Evolutionary conservation across 139 green algal genomes (phyloP).

Genomic region (Picochlorum sp.): DNA sequence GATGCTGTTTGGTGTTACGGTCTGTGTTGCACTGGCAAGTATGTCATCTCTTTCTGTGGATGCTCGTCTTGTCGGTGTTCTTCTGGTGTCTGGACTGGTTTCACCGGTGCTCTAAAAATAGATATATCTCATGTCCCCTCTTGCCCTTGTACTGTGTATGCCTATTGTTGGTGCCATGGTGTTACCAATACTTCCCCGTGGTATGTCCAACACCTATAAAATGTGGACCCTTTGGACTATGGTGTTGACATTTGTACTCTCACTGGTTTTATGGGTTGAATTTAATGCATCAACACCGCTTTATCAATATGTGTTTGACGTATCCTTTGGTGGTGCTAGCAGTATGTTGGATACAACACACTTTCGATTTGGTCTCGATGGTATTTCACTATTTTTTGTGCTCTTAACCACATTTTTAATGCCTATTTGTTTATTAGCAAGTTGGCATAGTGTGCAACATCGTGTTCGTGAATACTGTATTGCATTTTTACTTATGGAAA

Average conservation of each 20-base stretch:
- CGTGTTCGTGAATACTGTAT: slow-evolving; percentile 54
- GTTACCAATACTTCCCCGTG: slow-evolving; percentile 38
- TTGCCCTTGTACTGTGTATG: slow-evolving; percentile 21
- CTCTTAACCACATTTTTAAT: slow-evolving; percentile 59
- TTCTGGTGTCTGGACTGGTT: slow-evolving; percentile 38
- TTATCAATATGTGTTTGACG: slow-evolving; percentile 45
- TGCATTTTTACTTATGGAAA: slow-evolving; percentile 53
- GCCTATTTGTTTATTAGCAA: slow-evolving; percentile 57
- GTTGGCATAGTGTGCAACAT: slow-evolving; percentile 37
- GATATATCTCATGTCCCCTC: slow-evolving; percentile 25
- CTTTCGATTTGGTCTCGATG: slow-evolving; percentile 48
- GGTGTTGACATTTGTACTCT: slow-evolving; percentile 37
- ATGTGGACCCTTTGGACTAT: slow-evolving; percentile 29
- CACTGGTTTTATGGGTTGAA: slow-evolving; percentile 40
- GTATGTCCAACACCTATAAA: slow-evolving; percentile 34
- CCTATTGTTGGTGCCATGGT: slow-evolving; percentile 19
- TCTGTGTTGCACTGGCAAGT: slow-evolving; percentile 32
- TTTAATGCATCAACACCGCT: slow-evolving; percentile 45
- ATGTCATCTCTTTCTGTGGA: slow-evolving; percentile 40
- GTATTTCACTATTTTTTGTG: slow-evolving; percentile 58
- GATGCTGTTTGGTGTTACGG: slow-evolving; percentile 42
- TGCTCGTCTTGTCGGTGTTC: slow-evolving; percentile 43
- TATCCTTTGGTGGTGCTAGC: not conserved
- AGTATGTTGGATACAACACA: slow-evolving; percentile 24
- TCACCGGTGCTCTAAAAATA: slow-evolving; percentile 30